These are phyloP conservation scores for Apiotrichum brassicae DNA, from an alignment of 1,284 basidiomycete genomes.

Conservation along the genomic window DNA sequence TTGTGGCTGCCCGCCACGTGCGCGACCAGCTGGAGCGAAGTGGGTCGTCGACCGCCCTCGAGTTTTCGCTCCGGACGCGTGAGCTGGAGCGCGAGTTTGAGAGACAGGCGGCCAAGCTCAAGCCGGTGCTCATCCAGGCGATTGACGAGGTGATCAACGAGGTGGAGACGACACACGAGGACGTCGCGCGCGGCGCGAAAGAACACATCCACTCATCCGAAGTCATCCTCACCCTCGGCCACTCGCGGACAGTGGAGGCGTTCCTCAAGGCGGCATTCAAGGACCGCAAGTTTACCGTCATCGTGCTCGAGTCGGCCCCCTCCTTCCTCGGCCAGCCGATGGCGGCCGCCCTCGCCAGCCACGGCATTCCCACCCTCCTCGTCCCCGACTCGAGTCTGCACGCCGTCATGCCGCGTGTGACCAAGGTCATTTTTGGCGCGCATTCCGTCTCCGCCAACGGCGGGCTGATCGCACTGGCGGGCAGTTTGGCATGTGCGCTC, in stretches of 20 bases:
- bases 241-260: slow-evolving; percentile 86
- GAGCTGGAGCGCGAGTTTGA: slow-evolving; percentile 32
- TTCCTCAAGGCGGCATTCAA: slow-evolving; percentile 88
- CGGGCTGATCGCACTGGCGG: slow-evolving; percentile 82
- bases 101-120: slow-evolving; percentile 44
- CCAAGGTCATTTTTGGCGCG: slow-evolving; percentile 89
- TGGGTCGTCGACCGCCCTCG: slow-evolving; percentile 21
- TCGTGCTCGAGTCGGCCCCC: slow-evolving; percentile 91
- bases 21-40: slow-evolving; percentile 41
- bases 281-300: slow-evolving; percentile 89
- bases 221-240: slow-evolving; percentile 92
- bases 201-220: slow-evolving; percentile 98
- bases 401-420: slow-evolving; percentile 92
- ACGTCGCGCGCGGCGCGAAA: slow-evolving; percentile 85
- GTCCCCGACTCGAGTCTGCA: slow-evolving; percentile 93
- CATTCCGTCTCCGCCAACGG: slow-evolving; percentile 94
- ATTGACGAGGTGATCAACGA: slow-evolving; percentile 93
- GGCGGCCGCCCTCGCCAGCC: slow-evolving; percentile 68
- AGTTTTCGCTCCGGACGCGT: slow-evolving; percentile 5
- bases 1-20: slow-evolving; percentile 46
- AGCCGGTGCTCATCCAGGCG: slow-evolving; percentile 67
- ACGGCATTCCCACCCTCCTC: slow-evolving; percentile 85
- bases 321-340: slow-evolving; percentile 81
- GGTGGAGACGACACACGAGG: slow-evolving; percentile 90
- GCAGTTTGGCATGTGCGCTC: slow-evolving; percentile 73